Conservation (phyloP, 2,329 filamentous ascomycete species). For the Fusarium mexicanum region DNA sequence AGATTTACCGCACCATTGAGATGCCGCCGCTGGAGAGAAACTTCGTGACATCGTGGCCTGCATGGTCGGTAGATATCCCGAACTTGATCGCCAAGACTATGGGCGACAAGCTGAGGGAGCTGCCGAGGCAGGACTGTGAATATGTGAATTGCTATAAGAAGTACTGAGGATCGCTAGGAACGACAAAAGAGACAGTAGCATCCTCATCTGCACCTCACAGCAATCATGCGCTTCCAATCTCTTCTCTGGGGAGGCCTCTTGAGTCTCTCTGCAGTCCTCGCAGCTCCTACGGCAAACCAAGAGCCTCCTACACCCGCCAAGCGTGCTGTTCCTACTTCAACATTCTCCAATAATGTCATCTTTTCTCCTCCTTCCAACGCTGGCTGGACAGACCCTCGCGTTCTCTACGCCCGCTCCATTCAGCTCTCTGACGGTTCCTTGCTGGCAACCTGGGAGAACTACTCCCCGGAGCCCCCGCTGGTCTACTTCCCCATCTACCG, state of each 20-base stretch:
- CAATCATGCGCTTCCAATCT: slow-evolving; percentile 22
- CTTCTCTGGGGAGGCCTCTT: slow-evolving; percentile 29
- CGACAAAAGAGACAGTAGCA: background rate
- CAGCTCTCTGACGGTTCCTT: slow-evolving; percentile 58
- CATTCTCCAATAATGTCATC: slow-evolving; percentile 47
- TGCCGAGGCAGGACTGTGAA: slow-evolving; percentile 2
- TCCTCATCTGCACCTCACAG: background rate
- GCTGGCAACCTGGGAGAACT: slow-evolving; percentile 66
- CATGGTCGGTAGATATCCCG: slow-evolving; percentile 14
- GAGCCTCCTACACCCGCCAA: slow-evolving; percentile 10
- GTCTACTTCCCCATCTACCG: slow-evolving; percentile 65
- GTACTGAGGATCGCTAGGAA: background rate
- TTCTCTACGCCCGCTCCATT: slow-evolving; percentile 57
- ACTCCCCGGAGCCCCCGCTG: slow-evolving; percentile 63
- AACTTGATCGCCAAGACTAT: slow-evolving; percentile 8
- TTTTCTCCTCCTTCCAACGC: slow-evolving; percentile 51
- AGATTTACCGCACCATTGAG: slow-evolving; percentile 17
- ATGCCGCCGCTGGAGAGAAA: background rate
- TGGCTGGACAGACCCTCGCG: slow-evolving; percentile 53
- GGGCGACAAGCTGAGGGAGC: background rate
- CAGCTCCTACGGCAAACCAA: slow-evolving; percentile 32
- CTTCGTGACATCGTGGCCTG: background rate
- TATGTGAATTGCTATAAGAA: background rate
- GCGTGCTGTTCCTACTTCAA: slow-evolving; percentile 28
- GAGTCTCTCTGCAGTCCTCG: slow-evolving; percentile 30